These are phyloP conservation scores for Niveomyces coronatus DNA, from an alignment of 2,329 filamentous ascomycete genomes.

Conservation along the genomic window DNA sequence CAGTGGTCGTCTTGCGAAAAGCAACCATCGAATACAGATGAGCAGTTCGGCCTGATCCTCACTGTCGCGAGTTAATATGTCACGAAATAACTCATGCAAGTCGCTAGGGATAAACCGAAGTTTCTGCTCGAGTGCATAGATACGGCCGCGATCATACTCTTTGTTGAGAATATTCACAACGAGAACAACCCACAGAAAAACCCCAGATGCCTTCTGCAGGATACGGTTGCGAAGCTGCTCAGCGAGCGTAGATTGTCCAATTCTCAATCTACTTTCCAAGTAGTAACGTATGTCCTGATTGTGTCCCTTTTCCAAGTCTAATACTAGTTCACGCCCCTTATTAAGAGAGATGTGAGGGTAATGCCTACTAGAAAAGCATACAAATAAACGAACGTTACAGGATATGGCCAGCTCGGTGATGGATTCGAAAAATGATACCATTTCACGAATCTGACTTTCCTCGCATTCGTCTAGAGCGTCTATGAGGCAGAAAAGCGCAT, in stretches of 20 bases:
- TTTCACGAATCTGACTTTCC: constrained; percentile 27
- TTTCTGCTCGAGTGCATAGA: constrained; percentile 14
- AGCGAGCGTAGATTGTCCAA: background rate
- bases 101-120: constrained; percentile 27
- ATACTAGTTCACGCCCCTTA: constrained; percentile 15
- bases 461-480: constrained; percentile 41
- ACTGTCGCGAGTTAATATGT: constrained; percentile 38
- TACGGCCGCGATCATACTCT: constrained; percentile 19
- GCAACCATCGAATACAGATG: constrained; percentile 39
- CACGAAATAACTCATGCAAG: constrained; percentile 37
- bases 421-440: constrained; percentile 31
- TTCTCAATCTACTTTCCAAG: constrained; percentile 6
- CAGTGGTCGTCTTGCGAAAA: constrained; percentile 37
- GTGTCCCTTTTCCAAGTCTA: constrained; percentile 20
- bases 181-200: constrained; percentile 36
- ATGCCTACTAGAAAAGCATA: constrained; percentile 37
- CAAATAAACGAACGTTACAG: constrained; percentile 13
- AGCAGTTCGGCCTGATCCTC: constrained; percentile 29
- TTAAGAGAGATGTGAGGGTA: constrained; percentile 32
- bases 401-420: constrained; percentile 20
- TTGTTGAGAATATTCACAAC: constrained; percentile 28
- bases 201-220: constrained; percentile 25
- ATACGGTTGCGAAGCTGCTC: constrained; percentile 15
- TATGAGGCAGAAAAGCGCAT: constrained; percentile 17
- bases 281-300: constrained; percentile 16